These are phyloP conservation scores for Verticillium isaacii DNA, from an alignment of 2,329 filamentous ascomycete species.

Conservation along the genomic window DNA sequence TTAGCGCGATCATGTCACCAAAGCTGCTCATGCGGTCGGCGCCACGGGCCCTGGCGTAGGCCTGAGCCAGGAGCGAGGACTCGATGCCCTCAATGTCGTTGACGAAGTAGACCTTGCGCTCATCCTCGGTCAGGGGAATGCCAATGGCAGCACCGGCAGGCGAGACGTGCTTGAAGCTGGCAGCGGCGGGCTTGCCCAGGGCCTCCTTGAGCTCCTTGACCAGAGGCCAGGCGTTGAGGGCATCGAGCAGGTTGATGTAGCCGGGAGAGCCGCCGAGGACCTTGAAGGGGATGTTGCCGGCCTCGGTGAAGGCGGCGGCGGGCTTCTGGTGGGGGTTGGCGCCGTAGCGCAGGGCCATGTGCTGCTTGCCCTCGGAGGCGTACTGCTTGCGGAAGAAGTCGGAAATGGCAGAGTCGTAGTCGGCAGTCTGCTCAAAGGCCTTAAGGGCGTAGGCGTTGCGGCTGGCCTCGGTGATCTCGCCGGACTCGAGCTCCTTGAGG, in stretches of 20 bases:
- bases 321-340: conserved; percentile 99
- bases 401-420: conserved; percentile 92
- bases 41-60: conserved; percentile 90
- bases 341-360: conserved; percentile 85
- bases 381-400: conserved; percentile 98
- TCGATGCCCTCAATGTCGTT: conserved; percentile 90
- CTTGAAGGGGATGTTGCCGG: conserved; percentile 84
- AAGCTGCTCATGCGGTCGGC: conserved; percentile 99
- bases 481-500: conserved; percentile 81
- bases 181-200: conserved; percentile 82
- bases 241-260: conserved; percentile 96
- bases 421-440: conserved; percentile 96
- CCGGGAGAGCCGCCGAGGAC: conserved; percentile 84
- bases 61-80: conserved; percentile 80
- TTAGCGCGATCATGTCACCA: conserved; percentile 91
- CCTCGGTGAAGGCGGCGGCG: conserved; percentile 73
- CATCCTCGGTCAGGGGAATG: conserved; percentile 75
- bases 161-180: conserved; percentile 98
- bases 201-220: conserved; percentile 94
- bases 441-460: conserved; percentile 90
- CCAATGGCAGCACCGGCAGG: conserved; percentile 94
- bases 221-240: conserved; percentile 92
- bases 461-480: conserved; percentile 79
- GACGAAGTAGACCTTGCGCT: conserved; percentile 98
- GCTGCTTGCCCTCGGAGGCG: conserved; percentile 76